Evolutionary conservation across 495 filamentous ascomycete species (phyloP).

Genomic region (Alectoria sarmentosa): DNA sequence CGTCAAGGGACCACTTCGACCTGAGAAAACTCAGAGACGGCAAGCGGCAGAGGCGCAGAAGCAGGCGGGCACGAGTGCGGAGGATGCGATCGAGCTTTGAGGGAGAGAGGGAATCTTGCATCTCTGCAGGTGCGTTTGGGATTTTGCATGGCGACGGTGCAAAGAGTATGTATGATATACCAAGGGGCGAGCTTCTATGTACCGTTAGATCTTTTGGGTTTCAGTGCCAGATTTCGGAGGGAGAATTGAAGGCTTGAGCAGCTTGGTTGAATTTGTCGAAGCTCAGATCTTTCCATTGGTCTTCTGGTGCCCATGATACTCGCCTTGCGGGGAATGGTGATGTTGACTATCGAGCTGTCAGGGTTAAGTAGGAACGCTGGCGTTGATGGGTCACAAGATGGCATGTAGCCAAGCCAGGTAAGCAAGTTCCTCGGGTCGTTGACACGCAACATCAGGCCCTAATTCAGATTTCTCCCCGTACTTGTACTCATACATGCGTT

Average conservation of each 20-base stretch:
- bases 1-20: neutral
- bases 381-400: too few species aligned
- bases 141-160: constrained; percentile 18
- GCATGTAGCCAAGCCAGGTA: too few species aligned
- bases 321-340: too few species aligned
- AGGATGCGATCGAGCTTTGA: constrained; percentile 25
- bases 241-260: neutral
- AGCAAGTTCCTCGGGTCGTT: too few species aligned
- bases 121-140: neutral
- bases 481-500: too few species aligned
- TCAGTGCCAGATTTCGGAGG: neutral
- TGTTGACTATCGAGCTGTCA: too few species aligned
- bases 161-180: neutral
- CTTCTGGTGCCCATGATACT: too few species aligned
- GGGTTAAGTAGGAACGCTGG: too few species aligned
- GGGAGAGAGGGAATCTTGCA: neutral
- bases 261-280: neutral
- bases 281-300: too few species aligned
- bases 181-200: neutral
- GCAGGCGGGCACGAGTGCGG: constrained; percentile 19
- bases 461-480: too few species aligned
- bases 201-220: neutral
- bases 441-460: too few species aligned
- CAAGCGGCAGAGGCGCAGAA: neutral
- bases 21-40: neutral